Evolutionary conservation across 1,139 yeast genomes (phyloP).

Genomic region (Candida sanyaensis): DNA sequence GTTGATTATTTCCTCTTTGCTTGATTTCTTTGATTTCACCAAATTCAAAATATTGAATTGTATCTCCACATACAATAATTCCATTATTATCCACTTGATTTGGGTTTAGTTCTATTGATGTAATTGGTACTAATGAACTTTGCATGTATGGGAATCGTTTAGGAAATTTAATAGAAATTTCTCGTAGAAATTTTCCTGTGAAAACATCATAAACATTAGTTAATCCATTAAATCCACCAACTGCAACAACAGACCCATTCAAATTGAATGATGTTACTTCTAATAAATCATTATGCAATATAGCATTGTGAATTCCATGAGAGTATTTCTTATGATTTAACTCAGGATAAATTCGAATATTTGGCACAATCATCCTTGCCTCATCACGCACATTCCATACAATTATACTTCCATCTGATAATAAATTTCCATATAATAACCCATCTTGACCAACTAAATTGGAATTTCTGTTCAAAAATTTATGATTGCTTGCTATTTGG

Average conservation of each 20-base stretch:
- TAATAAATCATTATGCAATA: constrained; percentile 8
- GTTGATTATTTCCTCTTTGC: constrained; percentile 2
- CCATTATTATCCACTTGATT: constrained; percentile 51
- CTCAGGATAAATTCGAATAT: constrained; percentile 22
- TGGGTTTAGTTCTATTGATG: constrained; percentile 43
- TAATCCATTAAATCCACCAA: constrained; percentile 66
- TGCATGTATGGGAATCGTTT: constrained; percentile 32
- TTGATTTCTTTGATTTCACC: constrained; percentile 33
- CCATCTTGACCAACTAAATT: constrained; percentile 40
- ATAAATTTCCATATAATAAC: constrained; percentile 34
- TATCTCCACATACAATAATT: constrained; percentile 53
- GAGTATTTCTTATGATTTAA: constrained; percentile 19
- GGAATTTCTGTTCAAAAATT: constrained; percentile 14
- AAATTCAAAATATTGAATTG: constrained; percentile 63
- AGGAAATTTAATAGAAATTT: constrained; percentile 49
- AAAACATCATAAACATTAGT: constrained; percentile 63
- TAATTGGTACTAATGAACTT: constrained; percentile 39
- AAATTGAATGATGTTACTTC: constrained; percentile 33
- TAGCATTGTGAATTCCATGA: constrained; percentile 14
- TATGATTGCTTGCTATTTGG: constrained; percentile 15
- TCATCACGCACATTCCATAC: constrained; percentile 44
- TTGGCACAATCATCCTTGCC: constrained; percentile 19
- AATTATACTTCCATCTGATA: constrained; percentile 36
- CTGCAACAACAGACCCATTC: constrained; percentile 49
- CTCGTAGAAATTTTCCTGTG: constrained; percentile 57